Evolutionary conservation across 257 asterid species (phyloP).

Genomic region (Marsdenia floribunda): DNA sequence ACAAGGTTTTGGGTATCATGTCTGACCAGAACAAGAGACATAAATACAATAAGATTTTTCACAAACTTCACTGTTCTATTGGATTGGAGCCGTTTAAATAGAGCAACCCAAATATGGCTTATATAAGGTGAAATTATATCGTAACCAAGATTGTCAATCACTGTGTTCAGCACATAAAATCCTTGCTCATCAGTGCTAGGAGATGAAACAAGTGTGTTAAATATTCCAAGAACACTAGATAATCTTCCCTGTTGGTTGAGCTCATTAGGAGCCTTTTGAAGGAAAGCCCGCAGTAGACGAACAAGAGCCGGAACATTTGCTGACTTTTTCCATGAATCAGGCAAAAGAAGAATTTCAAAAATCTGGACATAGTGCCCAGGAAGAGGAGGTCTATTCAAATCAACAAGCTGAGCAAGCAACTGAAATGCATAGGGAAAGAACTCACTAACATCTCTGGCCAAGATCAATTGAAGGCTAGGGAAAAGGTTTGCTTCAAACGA

Average conservation of each 20-base stretch:
- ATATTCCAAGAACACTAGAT: constrained; percentile 72
- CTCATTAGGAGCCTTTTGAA: constrained; percentile 80
- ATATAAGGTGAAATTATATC: neutral
- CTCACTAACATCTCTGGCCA: constrained; percentile 68
- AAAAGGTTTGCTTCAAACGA: constrained; percentile 67
- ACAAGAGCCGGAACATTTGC: constrained; percentile 94
- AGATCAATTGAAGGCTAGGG: constrained; percentile 66
- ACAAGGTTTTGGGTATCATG: constrained; percentile 68
- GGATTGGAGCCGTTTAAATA: constrained; percentile 61
- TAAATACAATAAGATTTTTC: constrained; percentile 68
- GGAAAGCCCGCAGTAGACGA: constrained; percentile 87
- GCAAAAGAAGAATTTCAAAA: constrained; percentile 66
- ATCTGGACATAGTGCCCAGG: constrained; percentile 74
- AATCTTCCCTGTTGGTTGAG: constrained; percentile 76
- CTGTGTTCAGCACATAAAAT: constrained; percentile 90
- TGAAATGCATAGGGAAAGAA: constrained; percentile 92
- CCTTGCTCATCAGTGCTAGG: constrained; percentile 82
- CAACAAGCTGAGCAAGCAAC: constrained; percentile 33
- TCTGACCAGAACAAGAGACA: constrained; percentile 86
- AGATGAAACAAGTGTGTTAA: constrained; percentile 55
- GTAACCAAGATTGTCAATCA: constrained; percentile 75
- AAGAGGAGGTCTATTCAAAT: constrained; percentile 64
- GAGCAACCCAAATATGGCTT: constrained; percentile 66
- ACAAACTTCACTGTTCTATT: constrained; percentile 56
- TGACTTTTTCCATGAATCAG: constrained; percentile 85